These are phyloP conservation scores for Annulohypoxylon nitens DNA, from an alignment of 495 filamentous ascomycete species.

Conservation along the genomic window DNA sequence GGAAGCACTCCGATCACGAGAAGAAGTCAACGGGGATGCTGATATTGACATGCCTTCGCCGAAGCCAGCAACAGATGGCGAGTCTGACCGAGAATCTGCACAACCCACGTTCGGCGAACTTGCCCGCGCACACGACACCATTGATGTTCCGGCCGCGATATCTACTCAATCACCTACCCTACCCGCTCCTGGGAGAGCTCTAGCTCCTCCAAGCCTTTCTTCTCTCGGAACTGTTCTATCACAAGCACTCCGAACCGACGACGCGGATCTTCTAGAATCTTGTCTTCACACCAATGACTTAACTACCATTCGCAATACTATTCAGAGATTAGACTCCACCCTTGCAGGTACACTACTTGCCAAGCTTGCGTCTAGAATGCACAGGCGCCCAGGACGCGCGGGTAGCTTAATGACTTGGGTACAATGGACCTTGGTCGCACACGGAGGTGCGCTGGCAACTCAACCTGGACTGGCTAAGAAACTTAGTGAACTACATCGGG, in stretches of 20 bases:
- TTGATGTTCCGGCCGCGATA: conserved; percentile 79
- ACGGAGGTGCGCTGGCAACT: conserved; percentile 89
- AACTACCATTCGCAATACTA: conserved; percentile 82
- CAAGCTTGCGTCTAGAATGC: conserved; percentile 87
- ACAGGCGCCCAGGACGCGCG: conserved; percentile 87
- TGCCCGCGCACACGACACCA: conserved; percentile 77
- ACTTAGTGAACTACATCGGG: conserved; percentile 80
- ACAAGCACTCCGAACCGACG: conserved; percentile 92
- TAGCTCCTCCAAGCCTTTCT: conserved; percentile 74
- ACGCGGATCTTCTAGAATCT: conserved; percentile 86
- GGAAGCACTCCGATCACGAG: conserved; percentile 7
- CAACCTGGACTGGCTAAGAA: conserved; percentile 82
- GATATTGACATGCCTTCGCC: conserved; percentile 58
- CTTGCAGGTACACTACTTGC: conserved; percentile 82
- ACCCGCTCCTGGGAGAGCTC: conserved; percentile 52
- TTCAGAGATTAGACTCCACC: conserved; percentile 87
- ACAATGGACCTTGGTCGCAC: conserved; percentile 93
- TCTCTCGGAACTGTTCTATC: conserved; percentile 91
- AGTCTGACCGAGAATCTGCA: conserved; percentile 63
- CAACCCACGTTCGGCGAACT: conserved; percentile 89
- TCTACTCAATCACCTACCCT: conserved; percentile 55
- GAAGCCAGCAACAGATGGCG: conserved; percentile 64
- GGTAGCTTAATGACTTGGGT: conserved; percentile 95
- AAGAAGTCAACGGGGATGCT: conserved; percentile 28
- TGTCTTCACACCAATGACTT: conserved; percentile 85